These are phyloP conservation scores for Pseudozyma hubeiensis DNA, from an alignment of 1,284 basidiomycete species.

Conservation along the genomic window DNA sequence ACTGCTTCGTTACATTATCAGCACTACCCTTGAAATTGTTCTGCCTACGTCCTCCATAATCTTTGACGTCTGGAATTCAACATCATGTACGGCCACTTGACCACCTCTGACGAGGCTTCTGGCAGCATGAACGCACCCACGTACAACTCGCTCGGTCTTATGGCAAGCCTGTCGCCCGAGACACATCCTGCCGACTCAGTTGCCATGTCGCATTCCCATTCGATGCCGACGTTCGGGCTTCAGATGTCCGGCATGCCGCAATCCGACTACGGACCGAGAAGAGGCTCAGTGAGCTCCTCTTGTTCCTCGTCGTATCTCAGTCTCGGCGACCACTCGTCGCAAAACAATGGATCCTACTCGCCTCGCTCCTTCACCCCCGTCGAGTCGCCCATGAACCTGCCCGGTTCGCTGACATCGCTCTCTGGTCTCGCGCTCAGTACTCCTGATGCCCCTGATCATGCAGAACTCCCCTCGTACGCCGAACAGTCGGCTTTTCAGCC, in stretches of 20 bases:
- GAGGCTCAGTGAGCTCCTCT: constrained; percentile 44
- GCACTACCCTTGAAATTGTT: too few relatives aligned
- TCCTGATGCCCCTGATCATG: constrained; percentile 23
- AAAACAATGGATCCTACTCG: constrained; percentile 29
- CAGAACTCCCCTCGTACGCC: constrained; percentile 22
- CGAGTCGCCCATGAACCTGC: constrained; percentile 46
- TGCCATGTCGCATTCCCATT: constrained; percentile 43
- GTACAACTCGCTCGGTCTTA: constrained; percentile 45
- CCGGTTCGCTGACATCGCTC: constrained; percentile 41
- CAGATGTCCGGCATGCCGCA: constrained; percentile 18
- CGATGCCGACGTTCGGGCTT: constrained; percentile 29
- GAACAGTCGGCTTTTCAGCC: constrained; percentile 31
- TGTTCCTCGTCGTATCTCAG: constrained; percentile 46
- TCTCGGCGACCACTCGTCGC: constrained; percentile 31
- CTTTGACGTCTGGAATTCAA: background rate
- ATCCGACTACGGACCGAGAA: constrained; percentile 16
- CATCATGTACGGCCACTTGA: constrained; percentile 31
- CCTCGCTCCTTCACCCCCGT: constrained; percentile 43
- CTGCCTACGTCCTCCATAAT: too few relatives aligned
- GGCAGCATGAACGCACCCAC: constrained; percentile 13
- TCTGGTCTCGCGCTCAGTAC: constrained; percentile 48
- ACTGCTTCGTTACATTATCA: background rate
- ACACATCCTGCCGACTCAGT: constrained; percentile 17
- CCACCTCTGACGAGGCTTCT: constrained; percentile 6
- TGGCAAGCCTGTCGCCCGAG: constrained; percentile 35